Evolutionary conservation across 169 alveolate genomes (phyloP), one percentile per base, ranked within the genome.

Genomic region (Ichthyophthirius multifiliis): DNA sequence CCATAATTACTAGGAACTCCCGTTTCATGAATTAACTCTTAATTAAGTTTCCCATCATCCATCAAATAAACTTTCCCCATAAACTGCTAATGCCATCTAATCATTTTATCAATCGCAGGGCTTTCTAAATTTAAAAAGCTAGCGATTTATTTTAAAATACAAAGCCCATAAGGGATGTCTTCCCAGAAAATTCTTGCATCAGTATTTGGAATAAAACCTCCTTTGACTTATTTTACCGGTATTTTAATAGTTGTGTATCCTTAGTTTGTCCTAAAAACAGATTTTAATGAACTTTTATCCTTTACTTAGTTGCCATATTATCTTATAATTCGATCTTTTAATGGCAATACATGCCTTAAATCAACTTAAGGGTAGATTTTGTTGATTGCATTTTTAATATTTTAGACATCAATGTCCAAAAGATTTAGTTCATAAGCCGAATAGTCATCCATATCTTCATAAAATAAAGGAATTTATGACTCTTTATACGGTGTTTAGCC

Each of bases 121-220:
- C 84, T 81, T 37, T 79, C 27, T 3, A 84, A 80, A 39, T 84
- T 84, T 9, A 79, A 43, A 71, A 84, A 32, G 39, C 83, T 88
- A 20, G 86, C 90, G 2, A 74, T 74, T 46, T 74, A 76, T 32
- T 85, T 83, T n/a, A 89, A 41, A 45, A 89, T 89, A 47, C 80
- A 73, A 32, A 89, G 81, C 9, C 94, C 94, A 44, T 84, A 89
- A 15, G 94, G 94, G 34, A 89, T 74, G 47, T 89, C 94, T 67
- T 89, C 94, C 85, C 89, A 82, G 76, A 89, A 89, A 75, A 89
- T 85, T 62, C 94, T 85, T 16, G 87, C 87, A n/a, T 85, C 73
- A 32, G 82, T 45, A 41, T 89, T 89, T 20, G 81, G 71, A 18
- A 74, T 43, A 15, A 82, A 91, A 35, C 83, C 85, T 43, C 85